A percentile compares a stretch with the other conserved stretches of the same genome.
Evolutionary conservation across 306 rosid species (phyloP).

Genomic region (Trichosanthes truncata): DNA sequence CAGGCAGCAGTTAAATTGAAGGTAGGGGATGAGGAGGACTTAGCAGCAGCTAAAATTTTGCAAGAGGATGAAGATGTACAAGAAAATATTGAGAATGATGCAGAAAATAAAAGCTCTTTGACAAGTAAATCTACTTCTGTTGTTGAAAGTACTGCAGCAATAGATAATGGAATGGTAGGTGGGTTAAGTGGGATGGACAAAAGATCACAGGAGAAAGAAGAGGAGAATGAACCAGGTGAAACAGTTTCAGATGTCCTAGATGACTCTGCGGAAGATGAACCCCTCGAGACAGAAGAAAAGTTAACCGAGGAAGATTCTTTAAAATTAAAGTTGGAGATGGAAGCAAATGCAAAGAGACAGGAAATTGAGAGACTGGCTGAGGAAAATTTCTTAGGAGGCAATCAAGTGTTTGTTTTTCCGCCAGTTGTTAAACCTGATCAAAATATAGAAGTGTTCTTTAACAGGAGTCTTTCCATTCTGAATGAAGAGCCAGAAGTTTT

Average conservation of each 20-base stretch:
- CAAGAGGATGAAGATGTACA: slow-evolving; percentile 26
- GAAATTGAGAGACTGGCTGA: slow-evolving; percentile 62
- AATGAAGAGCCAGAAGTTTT: slow-evolving; percentile 50
- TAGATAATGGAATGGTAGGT: slow-evolving; percentile 23
- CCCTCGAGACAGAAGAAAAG: slow-evolving; percentile 16
- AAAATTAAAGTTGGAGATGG: slow-evolving; percentile 42
- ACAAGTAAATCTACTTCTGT: slow-evolving; percentile 13
- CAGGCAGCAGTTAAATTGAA: slow-evolving; percentile 23
- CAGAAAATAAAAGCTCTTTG: slow-evolving; percentile 25
- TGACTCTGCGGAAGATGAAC: slow-evolving; percentile 10
- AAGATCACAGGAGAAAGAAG: slow-evolving; percentile 16
- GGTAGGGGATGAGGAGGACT: slow-evolving; percentile 22
- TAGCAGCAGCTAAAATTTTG: slow-evolving; percentile 23
- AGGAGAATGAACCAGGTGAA: slow-evolving; percentile 20
- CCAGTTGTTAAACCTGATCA: slow-evolving; percentile 67
- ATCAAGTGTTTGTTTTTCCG: slow-evolving; percentile 64
- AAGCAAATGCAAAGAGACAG: slow-evolving; percentile 37
- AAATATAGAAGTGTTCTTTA: slow-evolving; percentile 66
- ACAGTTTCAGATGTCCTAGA: slow-evolving; percentile 12
- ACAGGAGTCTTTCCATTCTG: slow-evolving; percentile 50
- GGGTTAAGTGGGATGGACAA: slow-evolving; percentile 24
- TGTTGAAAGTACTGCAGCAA: slow-evolving; percentile 17
- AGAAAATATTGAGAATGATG: slow-evolving; percentile 22
- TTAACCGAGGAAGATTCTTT: slow-evolving; percentile 36
- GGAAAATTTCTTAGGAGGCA: slow-evolving; percentile 42